Evolutionary conservation across 164 flowering plant genomes (phyloP), one percentile per base, ranked within the genome.

Genomic region (Vitis rupestris): DNA sequence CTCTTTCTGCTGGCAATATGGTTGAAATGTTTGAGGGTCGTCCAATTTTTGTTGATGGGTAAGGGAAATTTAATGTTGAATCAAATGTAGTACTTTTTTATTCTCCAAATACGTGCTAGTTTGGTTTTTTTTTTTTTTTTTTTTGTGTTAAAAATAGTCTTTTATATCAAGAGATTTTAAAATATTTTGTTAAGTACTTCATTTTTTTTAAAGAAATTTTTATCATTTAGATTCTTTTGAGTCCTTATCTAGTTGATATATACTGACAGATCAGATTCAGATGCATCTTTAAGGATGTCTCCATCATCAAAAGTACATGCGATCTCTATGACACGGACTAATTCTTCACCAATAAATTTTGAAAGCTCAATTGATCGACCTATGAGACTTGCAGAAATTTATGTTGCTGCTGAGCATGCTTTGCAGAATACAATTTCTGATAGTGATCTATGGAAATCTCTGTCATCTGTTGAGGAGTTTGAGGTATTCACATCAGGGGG

Each of bases 351-450:
- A 13, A 97, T 85, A 72, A 87, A 79, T 71, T 87, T 93, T 73
- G 99, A 95, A 54, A 82, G 84, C 70, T 84, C 94, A 66, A 76
- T 90, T 72, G 92, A 86, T 80, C 89, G 93, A 23, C 99, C 99
- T 58, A 95, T 95, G 99, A 89, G 89, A 74, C 88, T 95, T 68
- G 88, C 99, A 56, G 99, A 95, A 76, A 89, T 95, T 72, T 84
- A 82, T 82, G 94, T 91, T 81, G 97, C 98, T 67, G 90, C 97
- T 61, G 98, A 95, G 75, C 87, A 89, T 83, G 89, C 98, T 72
- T 60, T 95, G 75, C 81, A 71, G 73, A 65, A 69, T 14, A 91
- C 98, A 67, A 85, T 93, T 72, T 93, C 99, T 71, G 84, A 87
- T 87, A 74, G 83, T 66, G 86, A 85, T 64, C 72, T 95, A 13